Percentiles rank a stretch among this genome's conserved stretches.
Evolutionary conservation across 2,329 filamentous ascomycete genomes (phyloP).

Genomic region (Stromatinia cepivora): DNA sequence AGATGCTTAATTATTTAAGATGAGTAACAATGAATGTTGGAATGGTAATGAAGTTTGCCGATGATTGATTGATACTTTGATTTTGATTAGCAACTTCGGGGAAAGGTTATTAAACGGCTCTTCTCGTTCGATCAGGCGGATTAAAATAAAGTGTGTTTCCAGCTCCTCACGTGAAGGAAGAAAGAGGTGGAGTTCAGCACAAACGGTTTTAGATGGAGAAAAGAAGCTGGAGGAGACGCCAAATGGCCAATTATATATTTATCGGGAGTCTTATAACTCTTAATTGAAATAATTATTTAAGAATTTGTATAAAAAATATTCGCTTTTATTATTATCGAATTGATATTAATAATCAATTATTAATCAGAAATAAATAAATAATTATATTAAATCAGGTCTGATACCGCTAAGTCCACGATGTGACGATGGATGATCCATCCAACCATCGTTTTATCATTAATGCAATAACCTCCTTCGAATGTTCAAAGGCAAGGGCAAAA

Average conservation of each 20-base stretch:
- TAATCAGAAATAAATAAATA: too few species aligned
- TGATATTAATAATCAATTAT: too few species aligned
- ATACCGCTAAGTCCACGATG: neutral
- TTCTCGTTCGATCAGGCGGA: neutral
- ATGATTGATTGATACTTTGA: neutral
- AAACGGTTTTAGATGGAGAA: neutral
- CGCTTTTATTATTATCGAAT: too few species aligned
- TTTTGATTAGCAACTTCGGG: neutral
- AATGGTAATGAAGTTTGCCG: neutral
- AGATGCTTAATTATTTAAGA: neutral
- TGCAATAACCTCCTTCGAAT: neutral
- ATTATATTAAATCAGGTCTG: too few species aligned
- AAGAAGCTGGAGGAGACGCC: neutral
- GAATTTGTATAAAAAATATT: too few species aligned
- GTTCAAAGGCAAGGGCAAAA: neutral
- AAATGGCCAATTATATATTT: too few species aligned
- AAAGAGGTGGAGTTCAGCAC: conserved; percentile 1
- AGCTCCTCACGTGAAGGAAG: conserved; percentile 9
- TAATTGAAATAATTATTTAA: too few species aligned
- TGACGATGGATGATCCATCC: neutral
- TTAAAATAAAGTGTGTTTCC: neutral
- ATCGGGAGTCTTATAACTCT: too few species aligned
- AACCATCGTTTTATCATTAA: conserved; percentile 7
- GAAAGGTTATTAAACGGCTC: neutral
- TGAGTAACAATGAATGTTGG: neutral